Conservation (phyloP, 257 asterid species). For the Capsicum baccatum region DNA sequence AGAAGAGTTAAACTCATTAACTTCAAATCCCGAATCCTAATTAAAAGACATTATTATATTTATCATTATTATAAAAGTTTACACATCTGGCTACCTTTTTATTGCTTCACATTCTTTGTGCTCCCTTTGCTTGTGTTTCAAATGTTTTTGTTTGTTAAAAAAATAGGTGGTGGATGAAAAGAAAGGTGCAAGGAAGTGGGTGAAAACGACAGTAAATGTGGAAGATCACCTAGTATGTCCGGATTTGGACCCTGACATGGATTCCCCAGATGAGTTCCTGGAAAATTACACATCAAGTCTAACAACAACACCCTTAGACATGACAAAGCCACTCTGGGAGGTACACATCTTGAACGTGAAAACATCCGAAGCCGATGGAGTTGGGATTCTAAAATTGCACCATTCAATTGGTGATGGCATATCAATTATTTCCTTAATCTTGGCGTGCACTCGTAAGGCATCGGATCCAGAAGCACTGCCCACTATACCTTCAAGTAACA, state of each 20-base stretch:
- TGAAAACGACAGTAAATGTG: constrained; percentile 36
- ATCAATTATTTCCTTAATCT: constrained; percentile 42
- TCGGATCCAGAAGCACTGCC: constrained; percentile 47
- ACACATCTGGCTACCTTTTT: neutral
- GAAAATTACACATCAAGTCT: constrained; percentile 39
- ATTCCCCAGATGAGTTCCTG: constrained; percentile 40
- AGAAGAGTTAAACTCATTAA: neutral
- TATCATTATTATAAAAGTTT: too few species aligned
- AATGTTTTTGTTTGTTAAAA: neutral
- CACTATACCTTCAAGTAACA: constrained; percentile 31
- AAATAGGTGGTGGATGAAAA: constrained; percentile 25
- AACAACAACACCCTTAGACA: constrained; percentile 38
- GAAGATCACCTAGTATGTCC: constrained; percentile 43
- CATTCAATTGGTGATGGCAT: constrained; percentile 60
- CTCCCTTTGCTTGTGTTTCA: neutral
- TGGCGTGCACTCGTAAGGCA: constrained; percentile 44
- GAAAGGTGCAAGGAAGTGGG: constrained; percentile 41
- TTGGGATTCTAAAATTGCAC: constrained; percentile 37
- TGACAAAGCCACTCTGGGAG: constrained; percentile 54
- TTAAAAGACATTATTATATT: too few species aligned
- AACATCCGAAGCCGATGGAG: constrained; percentile 46
- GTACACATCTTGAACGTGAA: constrained; percentile 47
- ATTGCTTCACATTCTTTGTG: neutral
- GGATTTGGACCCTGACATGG: constrained; percentile 42
- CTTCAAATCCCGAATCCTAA: neutral